Conservation (phyloP, 2,329 filamentous ascomycete species). For the Ampelomyces quisqualis region DNA sequence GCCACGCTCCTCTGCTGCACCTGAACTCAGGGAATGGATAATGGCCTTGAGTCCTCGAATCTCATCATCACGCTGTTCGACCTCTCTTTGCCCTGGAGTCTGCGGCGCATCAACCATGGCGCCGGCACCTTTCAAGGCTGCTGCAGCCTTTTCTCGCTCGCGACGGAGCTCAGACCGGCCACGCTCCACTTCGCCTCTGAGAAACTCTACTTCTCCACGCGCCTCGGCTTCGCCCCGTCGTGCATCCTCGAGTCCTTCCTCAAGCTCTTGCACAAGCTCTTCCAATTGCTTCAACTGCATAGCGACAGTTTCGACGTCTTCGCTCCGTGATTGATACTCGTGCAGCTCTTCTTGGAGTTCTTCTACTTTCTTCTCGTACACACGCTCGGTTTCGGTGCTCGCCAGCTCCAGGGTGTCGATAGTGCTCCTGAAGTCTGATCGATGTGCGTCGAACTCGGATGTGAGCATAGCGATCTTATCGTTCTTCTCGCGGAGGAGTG, state of each 20-base stretch:
- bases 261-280: slow-evolving; percentile 92
- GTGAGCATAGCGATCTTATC: slow-evolving; percentile 94
- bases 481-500: slow-evolving; percentile 89
- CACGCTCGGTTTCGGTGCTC: slow-evolving; percentile 89
- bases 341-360: slow-evolving; percentile 80
- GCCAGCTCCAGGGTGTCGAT: slow-evolving; percentile 96
- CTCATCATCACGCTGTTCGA: slow-evolving; percentile 95
- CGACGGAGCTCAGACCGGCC: slow-evolving; percentile 83
- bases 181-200: slow-evolving; percentile 90
- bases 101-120: slow-evolving; percentile 47
- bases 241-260: slow-evolving; percentile 94
- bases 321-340: slow-evolving; percentile 76
- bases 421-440: slow-evolving; percentile 93
- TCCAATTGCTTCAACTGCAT: slow-evolving; percentile 91
- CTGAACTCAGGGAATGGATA: slow-evolving; percentile 89
- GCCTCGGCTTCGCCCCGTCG: slow-evolving; percentile 92
- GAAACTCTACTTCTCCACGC: slow-evolving; percentile 90
- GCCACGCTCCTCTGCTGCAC: slow-evolving; percentile 51
- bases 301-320: slow-evolving; percentile 90
- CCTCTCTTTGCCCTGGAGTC: slow-evolving; percentile 62
- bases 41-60: slow-evolving; percentile 96
- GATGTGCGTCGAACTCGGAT: slow-evolving; percentile 89
- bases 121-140: slow-evolving; percentile 57
- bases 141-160: slow-evolving; percentile 79
- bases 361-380: slow-evolving; percentile 92